A percentile compares a stretch with the other conserved stretches of the same genome.
These are phyloP conservation scores for Peterozyma xylosa DNA, from an alignment of 805 yeast genomes.

Conservation along the genomic window DNA sequence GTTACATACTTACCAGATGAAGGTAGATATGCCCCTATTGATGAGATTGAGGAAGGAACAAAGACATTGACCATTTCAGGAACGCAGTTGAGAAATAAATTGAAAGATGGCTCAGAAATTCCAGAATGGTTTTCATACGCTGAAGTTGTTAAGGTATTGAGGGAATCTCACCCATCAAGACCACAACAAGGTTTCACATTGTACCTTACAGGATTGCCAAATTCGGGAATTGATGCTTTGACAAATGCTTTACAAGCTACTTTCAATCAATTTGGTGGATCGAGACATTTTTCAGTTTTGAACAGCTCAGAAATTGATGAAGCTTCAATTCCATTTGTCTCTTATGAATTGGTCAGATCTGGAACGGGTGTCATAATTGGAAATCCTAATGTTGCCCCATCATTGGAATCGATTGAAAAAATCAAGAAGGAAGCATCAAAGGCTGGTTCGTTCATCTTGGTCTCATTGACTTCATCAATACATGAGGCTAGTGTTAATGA, in stretches of 20 bases:
- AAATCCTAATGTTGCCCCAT: constrained; percentile 34
- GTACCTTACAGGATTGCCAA: constrained; percentile 51
- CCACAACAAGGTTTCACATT: constrained; percentile 82
- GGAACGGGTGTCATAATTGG: constrained; percentile 86
- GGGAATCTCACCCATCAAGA: constrained; percentile 93
- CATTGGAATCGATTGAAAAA: constrained; percentile 30
- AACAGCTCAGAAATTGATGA: constrained; percentile 23
- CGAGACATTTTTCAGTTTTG: constrained; percentile 66
- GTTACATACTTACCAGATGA: constrained; percentile 94
- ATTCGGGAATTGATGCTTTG: constrained; percentile 55
- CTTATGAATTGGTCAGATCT: constrained; percentile 75
- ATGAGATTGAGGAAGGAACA: constrained; percentile 72
- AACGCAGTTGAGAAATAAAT: constrained; percentile 84
- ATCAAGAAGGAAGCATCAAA: constrained; percentile 37
- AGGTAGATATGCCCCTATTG: constrained; percentile 92
- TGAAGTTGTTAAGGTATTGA: constrained; percentile 84
- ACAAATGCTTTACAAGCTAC: constrained; percentile 84
- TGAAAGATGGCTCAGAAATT: constrained; percentile 78
- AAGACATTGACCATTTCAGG: constrained; percentile 90
- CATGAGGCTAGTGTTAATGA: constrained; percentile 38
- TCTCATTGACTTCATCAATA: constrained; percentile 43
- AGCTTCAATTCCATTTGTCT: constrained; percentile 48
- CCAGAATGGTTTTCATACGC: constrained; percentile 98
- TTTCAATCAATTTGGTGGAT: constrained; percentile 81
- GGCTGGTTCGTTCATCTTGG: constrained; percentile 43